Evolutionary conservation across 306 rosid species (phyloP).

Genomic region (Quillaja saponaria): DNA sequence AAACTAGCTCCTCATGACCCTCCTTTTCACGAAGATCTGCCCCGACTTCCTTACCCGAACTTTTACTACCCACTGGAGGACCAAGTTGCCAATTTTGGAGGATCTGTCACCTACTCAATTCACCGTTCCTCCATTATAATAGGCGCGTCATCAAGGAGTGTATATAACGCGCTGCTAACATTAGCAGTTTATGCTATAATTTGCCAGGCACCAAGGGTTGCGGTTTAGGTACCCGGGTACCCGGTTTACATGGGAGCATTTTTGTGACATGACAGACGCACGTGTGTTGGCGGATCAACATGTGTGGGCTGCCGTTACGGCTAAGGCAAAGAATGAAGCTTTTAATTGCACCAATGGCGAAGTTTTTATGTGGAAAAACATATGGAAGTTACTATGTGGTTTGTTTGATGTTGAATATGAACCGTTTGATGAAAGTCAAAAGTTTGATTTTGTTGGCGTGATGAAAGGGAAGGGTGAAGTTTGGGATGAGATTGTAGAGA

Average conservation of each 20-base stretch:
- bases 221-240: slow-evolving; percentile 36
- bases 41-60: slow-evolving; percentile 38
- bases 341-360: slow-evolving; percentile 48
- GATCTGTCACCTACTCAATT: slow-evolving; percentile 18
- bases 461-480: slow-evolving; percentile 43
- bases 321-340: slow-evolving; percentile 30
- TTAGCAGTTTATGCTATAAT: slow-evolving; percentile 24
- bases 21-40: slow-evolving; percentile 33
- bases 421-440: slow-evolving; percentile 12
- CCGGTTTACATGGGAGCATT: slow-evolving; percentile 49
- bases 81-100: slow-evolving; percentile 10
- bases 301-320: slow-evolving; percentile 44
- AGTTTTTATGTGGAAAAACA: slow-evolving; percentile 37
- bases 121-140: slow-evolving; percentile 42
- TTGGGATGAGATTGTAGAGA: slow-evolving; percentile 46
- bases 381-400: slow-evolving; percentile 31
- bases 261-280: slow-evolving; percentile 41
- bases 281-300: slow-evolving; percentile 43
- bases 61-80: slow-evolving; percentile 50
- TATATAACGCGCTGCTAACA: slow-evolving; percentile 10
- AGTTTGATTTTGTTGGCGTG: slow-evolving; percentile 35
- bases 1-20: slow-evolving; percentile 27
- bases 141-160: slow-evolving; percentile 30
- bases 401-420: slow-evolving; percentile 33
- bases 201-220: slow-evolving; percentile 32